Base-by-base conservation (phyloP, 169 alveolate genomes). In the Miamiensis avidus region DNA sequence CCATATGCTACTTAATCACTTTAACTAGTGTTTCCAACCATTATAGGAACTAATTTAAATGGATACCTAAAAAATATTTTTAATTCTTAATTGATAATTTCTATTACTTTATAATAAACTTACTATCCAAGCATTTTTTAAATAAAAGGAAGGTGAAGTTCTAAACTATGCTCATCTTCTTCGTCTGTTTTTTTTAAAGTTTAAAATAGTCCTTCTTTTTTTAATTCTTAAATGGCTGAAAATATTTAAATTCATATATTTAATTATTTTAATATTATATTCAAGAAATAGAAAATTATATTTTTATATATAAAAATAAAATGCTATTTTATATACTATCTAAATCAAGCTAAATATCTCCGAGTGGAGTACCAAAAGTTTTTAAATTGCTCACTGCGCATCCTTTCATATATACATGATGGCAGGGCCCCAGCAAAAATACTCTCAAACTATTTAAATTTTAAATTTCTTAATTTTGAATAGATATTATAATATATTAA, bases 391-490 rank as follows among this genome's bases (percentile, higher is more conserved):
- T 81, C 26, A 97, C 85, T 49, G 97, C 99, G 85, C 98, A 95
- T 1, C 98, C 98, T 30, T 93, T 91, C 64, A 97, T 83, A 86
- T 94, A 94, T 49, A 91, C 92, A 84, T 97, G 97, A 92, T 98
- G 99, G 79, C 98, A 96, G 1, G 99, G 99, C 1, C 99, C 99
- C 26, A 97, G 93, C 20, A 98, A 85, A 91, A 98, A 97, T 0
- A 97, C 97, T 78, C 97, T 93, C 82, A 88, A 87, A 65, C 96
- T 95, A 88, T 76, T 72, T 65, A 81, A 32, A 75, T 25, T 73
- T 25, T 29, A 76, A 83, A 72, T 82, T 73, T 11, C 20, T 49
- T 49, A 49, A 49, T 49, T 49, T 49, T 49, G 20, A 20, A 49
- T 11, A 11, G 4, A 49, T 11, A 49, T 49, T 49, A 31, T 65